These are phyloP conservation scores for Dissophora globulifera DNA, from an alignment of 192 early-diverging fungal genomes.

Conservation along the genomic window DNA sequence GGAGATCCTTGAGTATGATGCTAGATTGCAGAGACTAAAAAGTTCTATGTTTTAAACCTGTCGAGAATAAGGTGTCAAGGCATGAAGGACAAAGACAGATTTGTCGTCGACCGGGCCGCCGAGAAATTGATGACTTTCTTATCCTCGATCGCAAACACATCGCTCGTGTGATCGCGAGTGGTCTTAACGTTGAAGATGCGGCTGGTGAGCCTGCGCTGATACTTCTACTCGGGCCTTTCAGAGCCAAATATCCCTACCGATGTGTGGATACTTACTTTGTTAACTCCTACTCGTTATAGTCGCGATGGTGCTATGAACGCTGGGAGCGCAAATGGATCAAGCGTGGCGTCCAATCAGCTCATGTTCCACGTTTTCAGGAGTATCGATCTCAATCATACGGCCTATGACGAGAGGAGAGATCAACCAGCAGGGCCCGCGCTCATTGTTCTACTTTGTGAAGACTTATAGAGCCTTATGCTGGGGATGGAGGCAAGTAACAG, in stretches of 20 bases:
- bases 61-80: slow-evolving; percentile 36
- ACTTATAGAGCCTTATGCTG: slow-evolving; percentile 1
- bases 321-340: too few species aligned
- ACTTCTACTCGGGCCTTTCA: slow-evolving; percentile 20
- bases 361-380: slow-evolving; percentile 26
- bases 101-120: slow-evolving; percentile 14
- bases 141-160: slow-evolving; percentile 13
- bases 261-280: not conserved
- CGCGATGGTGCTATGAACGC: too few species aligned
- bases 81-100: slow-evolving; percentile 48
- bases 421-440: slow-evolving; percentile 20
- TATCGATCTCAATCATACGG: slow-evolving; percentile 28
- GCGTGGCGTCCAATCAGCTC: too few species aligned
- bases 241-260: not conserved
- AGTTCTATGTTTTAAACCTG: slow-evolving; percentile 25
- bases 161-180: slow-evolving; percentile 17
- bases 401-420: slow-evolving; percentile 14
- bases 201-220: slow-evolving; percentile 7
- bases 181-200: slow-evolving; percentile 21
- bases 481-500: slow-evolving; percentile 14
- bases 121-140: slow-evolving; percentile 6
- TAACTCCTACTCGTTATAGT: too few species aligned
- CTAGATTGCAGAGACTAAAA: too few species aligned
- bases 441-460: slow-evolving; percentile 13
- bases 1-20: too few species aligned